A percentile compares a stretch with the other conserved stretches of the same genome.
phyloP scores from a whole-genome alignment of 352 stramenopile genomes.

The Globisporangium acanthophoron region DNA sequence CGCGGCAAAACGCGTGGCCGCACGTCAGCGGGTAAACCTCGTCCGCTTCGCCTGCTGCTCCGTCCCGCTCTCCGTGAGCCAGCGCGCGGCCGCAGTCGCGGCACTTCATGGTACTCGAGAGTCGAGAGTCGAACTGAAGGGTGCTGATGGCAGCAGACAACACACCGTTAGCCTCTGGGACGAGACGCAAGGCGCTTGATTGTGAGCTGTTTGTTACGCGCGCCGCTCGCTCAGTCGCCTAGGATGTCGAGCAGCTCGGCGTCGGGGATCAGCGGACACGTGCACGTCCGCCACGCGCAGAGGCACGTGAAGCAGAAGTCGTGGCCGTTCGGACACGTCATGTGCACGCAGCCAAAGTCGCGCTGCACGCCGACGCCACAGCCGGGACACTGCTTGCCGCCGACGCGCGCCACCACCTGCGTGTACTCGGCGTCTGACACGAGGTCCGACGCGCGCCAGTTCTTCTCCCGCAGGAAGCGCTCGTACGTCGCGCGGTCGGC shows the following conservation, averaged over 20 bases:
- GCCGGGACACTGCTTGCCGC: constrained; percentile 68
- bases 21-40: constrained; percentile 33
- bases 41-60: neutral
- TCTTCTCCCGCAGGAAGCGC: constrained; percentile 35
- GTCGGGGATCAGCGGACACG: constrained; percentile 55
- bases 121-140: neutral
- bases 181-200: neutral
- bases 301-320: constrained; percentile 79
- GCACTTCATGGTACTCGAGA: constrained; percentile 1
- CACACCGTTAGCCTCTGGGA: neutral
- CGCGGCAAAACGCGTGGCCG: constrained; percentile 30
- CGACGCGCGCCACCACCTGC: constrained; percentile 26
- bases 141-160: neutral
- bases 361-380: constrained; percentile 70
- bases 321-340: constrained; percentile 64
- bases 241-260: constrained; percentile 45
- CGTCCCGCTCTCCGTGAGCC: too few species aligned
- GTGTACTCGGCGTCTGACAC: constrained; percentile 62
- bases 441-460: constrained; percentile 55
- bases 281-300: constrained; percentile 38
- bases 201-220: neutral
- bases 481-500: constrained; percentile 45
- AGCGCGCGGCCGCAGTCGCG: neutral
- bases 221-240: constrained; percentile 23
- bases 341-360: constrained; percentile 75